A percentile compares a stretch with the other conserved stretches of the same genome.
Evolutionary conservation across 352 stramenopile species (phyloP).

Genomic region (Phytophthora aleatoria): DNA sequence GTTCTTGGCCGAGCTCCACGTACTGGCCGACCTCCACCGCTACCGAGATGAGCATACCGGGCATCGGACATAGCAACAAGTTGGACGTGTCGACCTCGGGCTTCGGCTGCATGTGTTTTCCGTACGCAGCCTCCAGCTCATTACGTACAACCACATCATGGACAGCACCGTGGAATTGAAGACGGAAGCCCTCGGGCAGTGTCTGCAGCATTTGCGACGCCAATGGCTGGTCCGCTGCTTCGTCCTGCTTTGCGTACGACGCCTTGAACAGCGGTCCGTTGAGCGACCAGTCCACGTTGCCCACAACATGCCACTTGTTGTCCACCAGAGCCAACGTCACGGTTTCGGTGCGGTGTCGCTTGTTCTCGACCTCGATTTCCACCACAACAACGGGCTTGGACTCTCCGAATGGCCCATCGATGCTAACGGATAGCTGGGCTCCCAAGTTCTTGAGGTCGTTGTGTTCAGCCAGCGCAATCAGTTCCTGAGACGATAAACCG

Average conservation of each 20-base stretch:
- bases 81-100: constrained; percentile 90
- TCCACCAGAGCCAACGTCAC: constrained; percentile 44
- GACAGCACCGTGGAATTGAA: constrained; percentile 89
- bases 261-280: constrained; percentile 67
- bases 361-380: constrained; percentile 56
- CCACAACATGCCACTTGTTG: constrained; percentile 58
- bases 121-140: constrained; percentile 85
- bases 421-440: constrained; percentile 57
- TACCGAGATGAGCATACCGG: constrained; percentile 90
- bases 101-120: constrained; percentile 91
- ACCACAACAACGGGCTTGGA: constrained; percentile 46
- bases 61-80: constrained; percentile 95
- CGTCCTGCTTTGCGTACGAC: constrained; percentile 40
- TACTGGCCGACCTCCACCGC: constrained; percentile 87
- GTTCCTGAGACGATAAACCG: constrained; percentile 29
- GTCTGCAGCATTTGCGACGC: constrained; percentile 70
- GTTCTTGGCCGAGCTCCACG: constrained; percentile 93
- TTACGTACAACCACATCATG: constrained; percentile 91
- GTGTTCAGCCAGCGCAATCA: constrained; percentile 53
- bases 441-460: constrained; percentile 46
- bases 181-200: constrained; percentile 69
- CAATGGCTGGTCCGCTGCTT: constrained; percentile 26
- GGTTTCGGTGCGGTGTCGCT: constrained; percentile 35
- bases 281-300: constrained; percentile 60
- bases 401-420: constrained; percentile 62